phyloP scores from a whole-genome alignment of 106 monocot genomes.

The Dendrobium chrysotoxum region DNA sequence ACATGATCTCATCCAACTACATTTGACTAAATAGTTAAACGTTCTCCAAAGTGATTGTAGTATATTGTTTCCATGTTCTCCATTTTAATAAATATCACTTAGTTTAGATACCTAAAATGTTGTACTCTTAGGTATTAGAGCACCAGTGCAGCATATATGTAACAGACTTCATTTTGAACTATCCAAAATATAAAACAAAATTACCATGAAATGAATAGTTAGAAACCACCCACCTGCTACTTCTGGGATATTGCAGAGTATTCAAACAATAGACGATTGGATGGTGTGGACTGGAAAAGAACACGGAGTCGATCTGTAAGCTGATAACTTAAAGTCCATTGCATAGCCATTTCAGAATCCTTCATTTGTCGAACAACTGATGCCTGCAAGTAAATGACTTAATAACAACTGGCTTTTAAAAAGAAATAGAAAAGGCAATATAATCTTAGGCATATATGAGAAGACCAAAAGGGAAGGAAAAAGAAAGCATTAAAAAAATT shows the following conservation, averaged over 20 bases:
- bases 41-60: too few relatives aligned
- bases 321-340: conserved; percentile 88
- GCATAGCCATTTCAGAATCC: conserved; percentile 99
- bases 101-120: too few relatives aligned
- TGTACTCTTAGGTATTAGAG: too few relatives aligned
- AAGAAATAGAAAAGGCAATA: neutral
- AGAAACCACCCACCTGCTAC: conserved; percentile 9
- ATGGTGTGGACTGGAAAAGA: conserved; percentile 89
- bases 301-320: conserved; percentile 81
- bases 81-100: too few relatives aligned
- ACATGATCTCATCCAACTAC: too few relatives aligned
- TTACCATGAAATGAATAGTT: neutral
- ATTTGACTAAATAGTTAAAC: too few relatives aligned
- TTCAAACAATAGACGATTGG: conserved; percentile 90
- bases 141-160: too few relatives aligned
- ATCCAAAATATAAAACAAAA: neutral
- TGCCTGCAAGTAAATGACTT: conserved; percentile 38
- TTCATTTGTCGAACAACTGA: conserved; percentile 98
- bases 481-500: neutral
- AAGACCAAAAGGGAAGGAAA: neutral
- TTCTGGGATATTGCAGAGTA: conserved; percentile 89
- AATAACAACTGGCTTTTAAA: neutral
- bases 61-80: too few relatives aligned
- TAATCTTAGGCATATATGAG: neutral
- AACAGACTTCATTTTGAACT: too few relatives aligned